phyloP scores from a whole-genome alignment of 805 yeast species.

The Candida maltosa region DNA sequence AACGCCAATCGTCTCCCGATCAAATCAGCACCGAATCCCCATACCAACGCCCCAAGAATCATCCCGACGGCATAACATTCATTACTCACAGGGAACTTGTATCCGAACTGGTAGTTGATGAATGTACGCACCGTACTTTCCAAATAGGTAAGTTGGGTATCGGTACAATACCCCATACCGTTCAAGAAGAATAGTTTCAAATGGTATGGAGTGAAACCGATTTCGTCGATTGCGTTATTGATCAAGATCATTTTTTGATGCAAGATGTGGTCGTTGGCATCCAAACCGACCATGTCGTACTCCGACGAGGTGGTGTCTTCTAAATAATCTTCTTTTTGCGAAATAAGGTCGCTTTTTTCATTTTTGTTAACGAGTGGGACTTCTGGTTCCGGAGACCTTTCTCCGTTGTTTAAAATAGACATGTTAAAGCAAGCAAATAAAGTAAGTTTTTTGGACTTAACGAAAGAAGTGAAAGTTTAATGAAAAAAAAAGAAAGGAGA shows the following conservation, averaged over 20 bases:
- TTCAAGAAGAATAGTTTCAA: conserved; percentile 46
- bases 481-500: too few species aligned
- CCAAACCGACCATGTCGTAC: conserved; percentile 15
- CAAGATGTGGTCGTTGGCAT: conserved; percentile 29
- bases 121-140: conserved; percentile 46
- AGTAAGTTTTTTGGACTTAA: too few species aligned
- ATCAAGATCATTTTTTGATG: conserved; percentile 24
- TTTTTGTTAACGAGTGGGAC: too few species aligned
- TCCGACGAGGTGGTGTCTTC: conserved; percentile 6
- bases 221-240: conserved; percentile 31
- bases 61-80: conserved; percentile 40
- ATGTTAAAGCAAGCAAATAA: too few species aligned
- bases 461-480: too few species aligned
- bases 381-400: too few species aligned
- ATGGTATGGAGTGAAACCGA: conserved; percentile 53
- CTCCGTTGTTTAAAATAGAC: too few species aligned
- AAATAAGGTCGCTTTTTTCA: conserved; percentile 5
- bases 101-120: conserved; percentile 47
- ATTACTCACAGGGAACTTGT: conserved; percentile 41
- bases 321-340: neutral
- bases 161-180: conserved; percentile 57
- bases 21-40: conserved; percentile 56
- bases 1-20: conserved; percentile 54
- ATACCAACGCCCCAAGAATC: conserved; percentile 49
- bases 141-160: conserved; percentile 48